Percentiles rank a stretch among this genome's conserved stretches.
Conservation (phyloP, 164 flowering plant species). For the Akebia trifoliata region DNA sequence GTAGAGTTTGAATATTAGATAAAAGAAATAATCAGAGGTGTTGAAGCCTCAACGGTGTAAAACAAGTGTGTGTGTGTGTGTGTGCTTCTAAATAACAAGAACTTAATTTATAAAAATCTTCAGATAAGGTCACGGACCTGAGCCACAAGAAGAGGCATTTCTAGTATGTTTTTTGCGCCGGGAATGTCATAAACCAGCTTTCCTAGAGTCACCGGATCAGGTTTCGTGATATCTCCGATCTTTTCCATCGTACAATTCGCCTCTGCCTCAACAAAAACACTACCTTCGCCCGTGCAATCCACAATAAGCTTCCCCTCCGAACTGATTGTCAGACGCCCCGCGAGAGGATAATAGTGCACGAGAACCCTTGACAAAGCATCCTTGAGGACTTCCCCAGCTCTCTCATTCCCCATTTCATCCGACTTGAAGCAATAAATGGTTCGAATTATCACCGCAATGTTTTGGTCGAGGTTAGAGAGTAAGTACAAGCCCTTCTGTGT, state of each 20-base stretch:
- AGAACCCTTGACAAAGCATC: slow-evolving; percentile 69
- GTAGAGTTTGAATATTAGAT: too few relatives aligned
- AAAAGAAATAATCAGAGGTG: too few relatives aligned
- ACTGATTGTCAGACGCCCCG: slow-evolving; percentile 69
- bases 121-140: slow-evolving; percentile 41
- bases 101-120: too few relatives aligned
- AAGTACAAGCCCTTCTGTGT: slow-evolving; percentile 51
- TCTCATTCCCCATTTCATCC: slow-evolving; percentile 44
- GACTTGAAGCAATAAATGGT: slow-evolving; percentile 59
- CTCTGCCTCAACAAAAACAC: slow-evolving; percentile 78
- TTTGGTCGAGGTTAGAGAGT: slow-evolving; percentile 62
- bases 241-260: slow-evolving; percentile 51
- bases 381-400: slow-evolving; percentile 48
- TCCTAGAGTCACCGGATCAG: slow-evolving; percentile 67
- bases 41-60: too few relatives aligned
- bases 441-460: slow-evolving; percentile 57
- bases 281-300: slow-evolving; percentile 79
- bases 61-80: too few relatives aligned
- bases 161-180: slow-evolving; percentile 64
- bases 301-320: slow-evolving; percentile 71
- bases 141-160: slow-evolving; percentile 69
- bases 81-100: too few relatives aligned
- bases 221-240: slow-evolving; percentile 65
- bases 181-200: slow-evolving; percentile 75
- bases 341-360: slow-evolving; percentile 67